Base-by-base conservation (phyloP, 371 early-diverging fungal genomes). In the Gilbertella persicaria region DNA sequence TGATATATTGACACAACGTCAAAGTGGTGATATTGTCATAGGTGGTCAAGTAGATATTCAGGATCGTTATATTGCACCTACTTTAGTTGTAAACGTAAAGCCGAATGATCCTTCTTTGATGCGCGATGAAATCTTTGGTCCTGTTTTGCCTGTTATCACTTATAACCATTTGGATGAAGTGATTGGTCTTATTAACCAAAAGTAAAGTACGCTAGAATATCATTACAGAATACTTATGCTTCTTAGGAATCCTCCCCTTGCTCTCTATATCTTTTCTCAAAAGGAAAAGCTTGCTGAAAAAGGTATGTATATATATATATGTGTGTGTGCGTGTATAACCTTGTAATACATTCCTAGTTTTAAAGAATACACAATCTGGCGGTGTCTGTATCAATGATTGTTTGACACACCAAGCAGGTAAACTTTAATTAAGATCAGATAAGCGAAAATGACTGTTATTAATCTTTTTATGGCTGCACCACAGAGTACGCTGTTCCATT, bases 71-170 rank as follows among this genome's bases (percentile, higher is more conserved):
- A 57, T 56, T 52, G 56, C 71, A 24, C 60, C 71, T 40, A 60
- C 59, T 4, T n/a, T 64, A 26, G 40, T 73, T 23, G 24, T 50
- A 19, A 42, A 67, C 25, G 66, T 65, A 4, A 49, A 58, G 8
- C 50, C 48, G 5, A 25, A 62, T 17, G 63, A 62, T 41, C 61
- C 44, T 42, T 50, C 41, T 37, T 62, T 79, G 21, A 75, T 79
- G 64, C 49, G 53, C 16, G 69, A 67, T 24, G 57, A 93, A 55
- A 66, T 93, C 30, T 93, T 94, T 78, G 94, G 91, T 5, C 98
- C 98, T 3, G 62, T 96, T 39, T 71, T 97, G 59, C 95, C 95
- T 7, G 74, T 96, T 42, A 55, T 97, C 26, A 79, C 81, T 21
- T 81, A 86, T 43, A 79, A 84, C 6, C 71, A 73, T 23, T 49